Evolutionary conservation across 495 filamentous ascomycete genomes (phyloP).

Genomic region (Talaromyces borbonicus): DNA sequence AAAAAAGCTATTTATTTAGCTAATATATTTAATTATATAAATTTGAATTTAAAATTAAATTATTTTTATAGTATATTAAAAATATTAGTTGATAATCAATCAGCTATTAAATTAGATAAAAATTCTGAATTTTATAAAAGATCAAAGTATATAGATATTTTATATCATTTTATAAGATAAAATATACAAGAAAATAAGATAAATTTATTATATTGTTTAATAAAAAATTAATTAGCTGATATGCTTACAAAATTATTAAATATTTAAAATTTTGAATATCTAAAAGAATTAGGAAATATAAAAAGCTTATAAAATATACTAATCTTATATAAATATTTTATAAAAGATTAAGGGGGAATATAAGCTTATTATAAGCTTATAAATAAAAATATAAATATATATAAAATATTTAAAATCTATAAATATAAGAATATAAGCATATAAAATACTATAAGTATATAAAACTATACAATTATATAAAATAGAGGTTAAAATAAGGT

Average conservation of each 20-base stretch:
- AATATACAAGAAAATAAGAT: slow-evolving; percentile 2
- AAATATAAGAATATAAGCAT: too few species aligned
- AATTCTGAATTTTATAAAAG: background rate
- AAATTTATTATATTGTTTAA: background rate
- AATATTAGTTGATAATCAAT: background rate
- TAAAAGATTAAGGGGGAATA: too few species aligned
- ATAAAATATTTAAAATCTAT: too few species aligned
- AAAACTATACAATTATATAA: too few species aligned
- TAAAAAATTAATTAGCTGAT: background rate
- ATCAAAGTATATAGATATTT: background rate
- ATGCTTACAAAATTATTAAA: background rate
- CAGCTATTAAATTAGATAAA: background rate
- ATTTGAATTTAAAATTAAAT: background rate
- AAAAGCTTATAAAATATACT: too few species aligned
- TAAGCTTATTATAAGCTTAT: too few species aligned
- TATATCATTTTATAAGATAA: background rate
- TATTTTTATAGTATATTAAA: background rate
- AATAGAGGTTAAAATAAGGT: too few species aligned
- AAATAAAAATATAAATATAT: too few species aligned
- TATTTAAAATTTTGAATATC: background rate
- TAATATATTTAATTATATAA: slow-evolving; percentile 11
- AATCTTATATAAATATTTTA: too few species aligned
- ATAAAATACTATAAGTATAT: too few species aligned
- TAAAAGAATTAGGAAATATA: background rate
- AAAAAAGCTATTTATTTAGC: slow-evolving; percentile 14